Percentiles rank a stretch among this genome's conserved stretches.
Evolutionary conservation across 73 alveolate species (phyloP).

Genomic region (Paramecium sonneborni): DNA sequence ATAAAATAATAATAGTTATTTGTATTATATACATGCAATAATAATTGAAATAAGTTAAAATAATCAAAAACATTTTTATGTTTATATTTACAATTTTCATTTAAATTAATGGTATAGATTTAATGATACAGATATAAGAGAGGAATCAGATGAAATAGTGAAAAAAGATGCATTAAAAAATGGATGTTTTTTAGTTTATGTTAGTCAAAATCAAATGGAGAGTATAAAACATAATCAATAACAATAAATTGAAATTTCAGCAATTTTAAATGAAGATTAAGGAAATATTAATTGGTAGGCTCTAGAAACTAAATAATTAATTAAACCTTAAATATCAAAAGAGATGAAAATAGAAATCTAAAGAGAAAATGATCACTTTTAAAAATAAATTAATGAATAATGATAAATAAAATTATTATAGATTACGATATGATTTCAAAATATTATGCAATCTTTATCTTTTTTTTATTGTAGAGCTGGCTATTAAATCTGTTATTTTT

Average conservation of each 20-base stretch:
- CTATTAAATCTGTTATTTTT: not conserved
- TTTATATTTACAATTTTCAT: not conserved
- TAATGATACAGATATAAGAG: not conserved
- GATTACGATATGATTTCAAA: not conserved
- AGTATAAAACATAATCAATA: not conserved
- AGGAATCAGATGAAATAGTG: not conserved
- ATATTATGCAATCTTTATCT: slow-evolving; percentile 6
- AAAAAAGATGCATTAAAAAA: not conserved
- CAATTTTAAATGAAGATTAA: not conserved
- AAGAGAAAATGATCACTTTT: not conserved
- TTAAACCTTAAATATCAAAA: too few relatives aligned
- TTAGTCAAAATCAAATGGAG: not conserved
- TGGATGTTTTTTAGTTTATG: not conserved
- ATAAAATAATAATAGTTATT: too few relatives aligned
- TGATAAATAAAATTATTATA: not conserved
- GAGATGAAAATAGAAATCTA: not conserved
- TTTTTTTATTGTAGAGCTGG: not conserved
- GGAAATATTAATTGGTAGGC: not conserved
- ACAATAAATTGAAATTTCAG: not conserved
- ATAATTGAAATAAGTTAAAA: not conserved
- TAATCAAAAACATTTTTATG: not conserved
- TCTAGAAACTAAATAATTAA: not conserved
- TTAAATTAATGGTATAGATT: not conserved
- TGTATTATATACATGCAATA: too few relatives aligned
- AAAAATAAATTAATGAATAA: not conserved